phyloP scores from a whole-genome alignment of 805 yeast species.

The Ogataea thermomethanolica region DNA sequence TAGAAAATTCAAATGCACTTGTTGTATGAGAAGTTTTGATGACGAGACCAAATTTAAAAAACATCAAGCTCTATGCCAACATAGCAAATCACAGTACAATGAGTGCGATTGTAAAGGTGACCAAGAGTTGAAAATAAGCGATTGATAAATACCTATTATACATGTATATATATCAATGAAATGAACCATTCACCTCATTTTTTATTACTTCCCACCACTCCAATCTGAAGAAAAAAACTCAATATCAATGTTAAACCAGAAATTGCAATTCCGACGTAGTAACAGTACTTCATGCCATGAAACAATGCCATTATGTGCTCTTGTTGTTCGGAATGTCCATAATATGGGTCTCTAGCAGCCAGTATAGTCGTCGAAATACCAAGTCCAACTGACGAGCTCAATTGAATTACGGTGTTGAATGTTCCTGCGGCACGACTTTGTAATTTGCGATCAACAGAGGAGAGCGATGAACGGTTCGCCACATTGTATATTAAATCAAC shows the following conservation, averaged over 20 bases:
- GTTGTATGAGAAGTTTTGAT: conserved; percentile 52
- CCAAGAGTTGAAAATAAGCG: background rate
- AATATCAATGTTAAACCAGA: conserved; percentile 29
- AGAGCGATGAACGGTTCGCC: conserved; percentile 40
- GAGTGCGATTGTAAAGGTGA: conserved; percentile 8
- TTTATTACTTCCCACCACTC: conserved; percentile 31
- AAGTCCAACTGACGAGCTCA: conserved; percentile 41
- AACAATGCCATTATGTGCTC: conserved; percentile 27
- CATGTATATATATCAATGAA: background rate
- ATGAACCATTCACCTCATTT: background rate
- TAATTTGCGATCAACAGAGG: conserved; percentile 36
- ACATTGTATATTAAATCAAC: conserved; percentile 48
- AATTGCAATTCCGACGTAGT: conserved; percentile 38
- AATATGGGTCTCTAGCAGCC: conserved; percentile 30
- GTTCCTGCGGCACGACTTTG: conserved; percentile 49
- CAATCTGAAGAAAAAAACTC: conserved; percentile 35
- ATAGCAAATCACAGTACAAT: background rate
- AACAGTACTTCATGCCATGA: conserved; percentile 35
- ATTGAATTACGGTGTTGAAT: conserved; percentile 42
- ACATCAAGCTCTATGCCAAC: conserved; percentile 34
- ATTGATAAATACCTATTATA: background rate
- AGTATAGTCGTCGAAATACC: conserved; percentile 41
- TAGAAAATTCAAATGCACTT: conserved; percentile 47
- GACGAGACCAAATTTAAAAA: conserved; percentile 38
- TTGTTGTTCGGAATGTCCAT: conserved; percentile 29